Base-by-base conservation (phyloP, 129 eudicot genomes). In the Centrapalus pauciflorus region DNA sequence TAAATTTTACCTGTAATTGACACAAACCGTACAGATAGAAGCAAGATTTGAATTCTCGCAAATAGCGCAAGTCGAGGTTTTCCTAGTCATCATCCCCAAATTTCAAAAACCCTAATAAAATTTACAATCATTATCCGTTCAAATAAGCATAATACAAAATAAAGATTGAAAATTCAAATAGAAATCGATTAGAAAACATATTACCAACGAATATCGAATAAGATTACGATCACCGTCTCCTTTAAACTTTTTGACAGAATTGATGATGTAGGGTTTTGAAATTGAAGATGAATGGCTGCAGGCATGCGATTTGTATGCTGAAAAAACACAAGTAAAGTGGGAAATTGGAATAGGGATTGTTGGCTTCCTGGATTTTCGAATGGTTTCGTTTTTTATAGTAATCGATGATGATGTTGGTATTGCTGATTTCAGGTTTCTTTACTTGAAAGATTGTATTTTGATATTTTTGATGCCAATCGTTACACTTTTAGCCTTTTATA, bases 11-110 rank as follows among this genome's bases (percentile, higher is more conserved):
- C 97, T 85, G 75, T 76, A 85, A 82, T 86, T 89, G 33, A 89
- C 97, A 68, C 97, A 87, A 68, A 63, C 49, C 6, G 88, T 20
- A 56, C 95, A 90, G 24, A 90, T 75, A 4, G 97, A 90, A 66
- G 97, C 81, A 40, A 84, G 87, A 73, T 85, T 90, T 0, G 86
- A 66, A 70, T 77, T 90, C 68, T 90, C 97, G 57, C 97, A 90
- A 24, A 90, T 52, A 17, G 77, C 94, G 76, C 97, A 90, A 66
- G 61, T 66, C 29, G 77, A 73, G 33, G 75, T 25, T 67, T 83
- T 90, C 45, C 84, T 77, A 25, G 72, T 80, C 80, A 78, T 76
- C 69, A 37, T 80, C 64, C 49, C 68, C 73, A 14, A 67, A 48
- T 55, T 69, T 55, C 33, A 51, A 69, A 45, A 81, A 67, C 70